Evolutionary conservation across 179 eudicot genomes (phyloP).

Genomic region (Silene noctiflora): DNA sequence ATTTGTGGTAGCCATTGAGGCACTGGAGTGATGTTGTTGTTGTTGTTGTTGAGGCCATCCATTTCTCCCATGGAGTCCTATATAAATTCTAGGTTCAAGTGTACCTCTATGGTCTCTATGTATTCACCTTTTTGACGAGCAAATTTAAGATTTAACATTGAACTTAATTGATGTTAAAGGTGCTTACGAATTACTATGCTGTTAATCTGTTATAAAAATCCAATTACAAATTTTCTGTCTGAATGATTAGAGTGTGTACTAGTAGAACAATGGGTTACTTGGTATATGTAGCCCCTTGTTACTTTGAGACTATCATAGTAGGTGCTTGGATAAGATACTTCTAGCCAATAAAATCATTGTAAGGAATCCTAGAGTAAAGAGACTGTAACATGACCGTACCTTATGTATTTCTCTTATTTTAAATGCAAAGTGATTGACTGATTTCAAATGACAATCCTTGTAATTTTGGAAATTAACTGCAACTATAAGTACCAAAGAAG

Average conservation of each 20-base stretch:
- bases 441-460: background rate
- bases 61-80: background rate
- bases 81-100: background rate
- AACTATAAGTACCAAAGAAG: background rate
- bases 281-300: background rate
- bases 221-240: background rate
- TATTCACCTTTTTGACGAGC: background rate
- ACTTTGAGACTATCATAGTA: background rate
- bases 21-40: background rate
- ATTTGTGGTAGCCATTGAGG: background rate
- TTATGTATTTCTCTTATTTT: background rate
- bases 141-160: background rate
- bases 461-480: background rate
- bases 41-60: too few relatives aligned
- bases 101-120: background rate
- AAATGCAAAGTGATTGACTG: background rate
- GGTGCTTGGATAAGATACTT: background rate
- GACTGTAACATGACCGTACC: background rate
- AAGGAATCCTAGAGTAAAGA: background rate
- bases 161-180: constrained; percentile 5
- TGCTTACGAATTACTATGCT: background rate
- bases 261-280: background rate
- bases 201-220: background rate
- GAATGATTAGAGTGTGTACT: background rate
- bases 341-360: background rate